Conservation (phyloP, 345 rosid species). For the Isatis tinctoria region DNA sequence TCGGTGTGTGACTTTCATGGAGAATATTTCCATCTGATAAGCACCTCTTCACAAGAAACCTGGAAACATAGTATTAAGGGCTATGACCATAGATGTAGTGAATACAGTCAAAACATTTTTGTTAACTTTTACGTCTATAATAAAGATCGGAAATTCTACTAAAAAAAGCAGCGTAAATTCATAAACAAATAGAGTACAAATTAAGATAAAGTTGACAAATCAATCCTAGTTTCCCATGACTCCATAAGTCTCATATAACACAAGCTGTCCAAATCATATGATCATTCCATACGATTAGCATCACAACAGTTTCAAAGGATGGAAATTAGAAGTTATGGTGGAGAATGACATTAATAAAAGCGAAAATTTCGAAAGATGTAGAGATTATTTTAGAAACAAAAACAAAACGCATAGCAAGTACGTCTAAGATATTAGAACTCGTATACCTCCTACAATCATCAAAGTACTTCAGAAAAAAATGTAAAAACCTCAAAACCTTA, state of each 20-base stretch:
- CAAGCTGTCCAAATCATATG: background rate
- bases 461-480: background rate
- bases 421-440: background rate
- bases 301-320: conserved; percentile 6
- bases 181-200: background rate
- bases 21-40: conserved; percentile 92
- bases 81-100: background rate
- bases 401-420: background rate
- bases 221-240: conserved; percentile 5
- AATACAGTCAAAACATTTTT: background rate
- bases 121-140: background rate
- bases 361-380: background rate
- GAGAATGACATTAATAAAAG: background rate
- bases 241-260: background rate
- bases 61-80: conserved; percentile 32
- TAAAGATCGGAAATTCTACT: background rate
- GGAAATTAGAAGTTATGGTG: background rate
- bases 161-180: background rate
- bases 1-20: conserved; percentile 40
- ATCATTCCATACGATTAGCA: background rate
- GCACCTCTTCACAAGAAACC: conserved; percentile 77
- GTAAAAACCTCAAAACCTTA: background rate
- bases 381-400: background rate
- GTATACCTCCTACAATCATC: background rate
- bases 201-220: conserved; percentile 1